Base-by-base conservation (phyloP, 768 basidiomycete genomes). In the Asterophora lycoperdoides region DNA sequence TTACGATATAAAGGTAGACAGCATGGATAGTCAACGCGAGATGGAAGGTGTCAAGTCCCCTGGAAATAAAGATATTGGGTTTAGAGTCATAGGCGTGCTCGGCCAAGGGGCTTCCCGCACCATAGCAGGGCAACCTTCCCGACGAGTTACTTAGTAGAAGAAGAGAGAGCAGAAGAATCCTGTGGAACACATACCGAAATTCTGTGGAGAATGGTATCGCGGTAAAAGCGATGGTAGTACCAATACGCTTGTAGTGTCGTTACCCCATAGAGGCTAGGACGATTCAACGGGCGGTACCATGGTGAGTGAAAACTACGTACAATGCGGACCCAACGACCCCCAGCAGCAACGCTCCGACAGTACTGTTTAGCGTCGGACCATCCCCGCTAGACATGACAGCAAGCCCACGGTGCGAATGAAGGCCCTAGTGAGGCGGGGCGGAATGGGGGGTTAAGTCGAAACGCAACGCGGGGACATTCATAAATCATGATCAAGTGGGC, bases 201-300 rank as follows among this genome's bases (percentile, higher is more conserved):
- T 53, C 67, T 71, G 55, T 76, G 68, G 18, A 71, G 48, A 7
- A 46, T 41, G 2, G 66, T 62, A 53, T 75, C 74, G 13, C 61
- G 59, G 14, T 59, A 57, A 55, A 63, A 75, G 11, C 65, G 57
- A 40, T 71, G 68, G 45, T 69, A 75, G 53, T 73, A 75, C 60
- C 62, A 64, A 49, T 69, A 71, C 10, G 64, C 54, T 44, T 74
- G 73, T 5, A 71, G 58, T 7, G 65, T 64, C 1, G 66, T 73
- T 43, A 71, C 60, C 15, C 74, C 74, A 34, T 65, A 74, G 10
- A 74, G 50, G 34, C 73, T 74, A 36, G 15, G 10, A 35, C 10
- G 19, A 18, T 20, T 30, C 26, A 18, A 11, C 17, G 19, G 7
- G 3, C n/a, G 10, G 30, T 17, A n/a, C 20, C 5, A n/a, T 14